phyloP scores from a whole-genome alignment of 1,139 yeast species.

The Kluyveromyces marxianus region DNA sequence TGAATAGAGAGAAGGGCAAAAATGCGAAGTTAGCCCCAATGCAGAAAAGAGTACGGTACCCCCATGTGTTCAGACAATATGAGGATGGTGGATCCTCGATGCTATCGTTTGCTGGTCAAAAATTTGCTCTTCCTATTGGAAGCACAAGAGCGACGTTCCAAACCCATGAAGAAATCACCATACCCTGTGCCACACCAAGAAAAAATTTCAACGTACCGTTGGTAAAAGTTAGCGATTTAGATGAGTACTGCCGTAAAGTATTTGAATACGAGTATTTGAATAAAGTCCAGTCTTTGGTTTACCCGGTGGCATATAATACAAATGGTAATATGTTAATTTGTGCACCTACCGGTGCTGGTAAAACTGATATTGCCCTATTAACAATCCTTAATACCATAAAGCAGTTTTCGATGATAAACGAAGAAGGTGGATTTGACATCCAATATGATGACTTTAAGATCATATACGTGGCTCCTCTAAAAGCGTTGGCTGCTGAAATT shows the following conservation, averaged over 20 bases:
- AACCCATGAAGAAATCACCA: constrained; percentile 74
- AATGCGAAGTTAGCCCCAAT: constrained; percentile 45
- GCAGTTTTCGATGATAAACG: constrained; percentile 42
- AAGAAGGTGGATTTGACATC: constrained; percentile 51
- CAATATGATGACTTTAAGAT: constrained; percentile 81
- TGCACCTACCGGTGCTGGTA: constrained; percentile 99
- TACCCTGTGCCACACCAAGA: constrained; percentile 59
- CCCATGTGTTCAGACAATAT: constrained; percentile 76
- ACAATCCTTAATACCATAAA: constrained; percentile 77
- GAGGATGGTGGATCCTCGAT: constrained; percentile 53
- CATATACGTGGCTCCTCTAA: constrained; percentile 91
- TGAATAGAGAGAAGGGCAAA: constrained; percentile 46
- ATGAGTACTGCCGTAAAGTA: constrained; percentile 74
- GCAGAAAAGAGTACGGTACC: constrained; percentile 50
- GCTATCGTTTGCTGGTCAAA: constrained; percentile 71
- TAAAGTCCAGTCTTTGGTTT: constrained; percentile 86
- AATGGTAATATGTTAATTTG: constrained; percentile 95
- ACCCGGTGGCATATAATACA: constrained; percentile 84
- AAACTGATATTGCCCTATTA: constrained; percentile 90
- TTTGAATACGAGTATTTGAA: constrained; percentile 75
- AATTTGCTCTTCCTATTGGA: constrained; percentile 73
- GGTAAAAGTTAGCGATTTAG: constrained; percentile 55
- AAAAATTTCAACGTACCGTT: constrained; percentile 40
- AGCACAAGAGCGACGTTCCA: constrained; percentile 58
- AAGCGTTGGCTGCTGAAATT: constrained; percentile 95